phyloP scores from a whole-genome alignment of 1,139 yeast species.

The Zygosaccharomyces pseudobailii region DNA sequence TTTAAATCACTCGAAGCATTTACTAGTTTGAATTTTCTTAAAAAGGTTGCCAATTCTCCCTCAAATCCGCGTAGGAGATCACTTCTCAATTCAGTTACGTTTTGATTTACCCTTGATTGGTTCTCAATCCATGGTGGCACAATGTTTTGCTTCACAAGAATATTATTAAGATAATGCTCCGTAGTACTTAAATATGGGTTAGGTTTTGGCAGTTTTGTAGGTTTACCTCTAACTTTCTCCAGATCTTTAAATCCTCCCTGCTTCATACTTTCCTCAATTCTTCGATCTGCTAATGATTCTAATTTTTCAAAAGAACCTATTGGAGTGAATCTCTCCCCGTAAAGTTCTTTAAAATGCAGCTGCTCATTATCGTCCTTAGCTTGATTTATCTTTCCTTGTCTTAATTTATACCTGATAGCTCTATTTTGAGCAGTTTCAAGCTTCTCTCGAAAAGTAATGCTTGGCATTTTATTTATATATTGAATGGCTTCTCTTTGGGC shows the following conservation, averaged over 20 bases:
- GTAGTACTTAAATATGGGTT: constrained; percentile 51
- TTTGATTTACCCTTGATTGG: constrained; percentile 54
- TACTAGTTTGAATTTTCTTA: constrained; percentile 4
- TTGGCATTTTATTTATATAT: constrained; percentile 41
- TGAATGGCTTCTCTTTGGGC: constrained; percentile 16
- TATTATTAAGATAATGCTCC: constrained; percentile 64
- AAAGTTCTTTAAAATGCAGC: constrained; percentile 49
- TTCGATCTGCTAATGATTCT: constrained; percentile 64
- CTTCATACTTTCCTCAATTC: constrained; percentile 68
- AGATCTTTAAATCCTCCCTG: constrained; percentile 65
- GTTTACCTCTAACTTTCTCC: constrained; percentile 55
- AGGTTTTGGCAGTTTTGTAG: constrained; percentile 43
- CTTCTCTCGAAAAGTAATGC: constrained; percentile 36
- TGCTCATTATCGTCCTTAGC: constrained; percentile 41
- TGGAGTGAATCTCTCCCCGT: constrained; percentile 54
- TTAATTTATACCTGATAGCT: constrained; percentile 58
- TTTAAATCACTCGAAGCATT: constrained; percentile 3
- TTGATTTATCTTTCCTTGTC: constrained; percentile 35
- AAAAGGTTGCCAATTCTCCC: constrained; percentile 4
- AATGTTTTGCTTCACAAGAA: constrained; percentile 69
- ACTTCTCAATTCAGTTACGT: constrained; percentile 43
- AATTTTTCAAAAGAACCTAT: constrained; percentile 45
- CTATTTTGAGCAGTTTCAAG: constrained; percentile 58
- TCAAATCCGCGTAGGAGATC: constrained; percentile 9
- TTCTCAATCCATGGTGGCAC: constrained; percentile 87